phyloP scores from a whole-genome alignment of 1,284 basidiomycete species.

The Naganishia sp. region DNA sequence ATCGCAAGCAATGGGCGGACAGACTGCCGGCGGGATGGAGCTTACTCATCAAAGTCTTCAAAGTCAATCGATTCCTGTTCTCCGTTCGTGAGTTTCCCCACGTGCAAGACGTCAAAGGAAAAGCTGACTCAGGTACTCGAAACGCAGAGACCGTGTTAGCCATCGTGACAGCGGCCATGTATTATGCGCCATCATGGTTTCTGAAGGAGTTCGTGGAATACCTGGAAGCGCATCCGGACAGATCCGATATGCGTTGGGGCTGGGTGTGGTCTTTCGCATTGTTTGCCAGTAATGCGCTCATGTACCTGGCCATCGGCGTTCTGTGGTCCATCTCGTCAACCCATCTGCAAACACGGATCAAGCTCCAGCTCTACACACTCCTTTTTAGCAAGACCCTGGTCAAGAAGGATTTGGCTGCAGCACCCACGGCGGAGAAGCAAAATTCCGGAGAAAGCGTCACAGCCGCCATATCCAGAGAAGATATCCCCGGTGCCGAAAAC shows the following conservation, averaged over 20 bases:
- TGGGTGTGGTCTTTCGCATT: constrained; percentile 60
- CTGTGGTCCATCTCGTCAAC: constrained; percentile 51
- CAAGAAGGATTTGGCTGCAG: constrained; percentile 77
- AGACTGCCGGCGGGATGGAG: constrained; percentile 32
- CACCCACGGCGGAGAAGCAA: background rate
- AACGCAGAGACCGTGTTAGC: constrained; percentile 62
- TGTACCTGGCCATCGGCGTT: constrained; percentile 56
- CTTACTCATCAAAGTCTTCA: constrained; percentile 33
- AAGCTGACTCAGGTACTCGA: background rate
- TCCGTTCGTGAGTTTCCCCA: constrained; percentile 4
- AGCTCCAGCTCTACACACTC: constrained; percentile 79
- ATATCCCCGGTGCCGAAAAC: constrained; percentile 16
- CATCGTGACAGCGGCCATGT: constrained; percentile 64
- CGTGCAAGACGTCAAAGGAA: constrained; percentile 24
- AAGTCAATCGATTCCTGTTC: constrained; percentile 27
- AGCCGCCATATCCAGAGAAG: constrained; percentile 9
- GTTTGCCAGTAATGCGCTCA: constrained; percentile 65
- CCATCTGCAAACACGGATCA: constrained; percentile 59
- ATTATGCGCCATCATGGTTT: constrained; percentile 77
- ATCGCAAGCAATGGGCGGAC: background rate
- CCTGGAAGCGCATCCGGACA: constrained; percentile 63
- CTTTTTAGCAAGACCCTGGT: constrained; percentile 86
- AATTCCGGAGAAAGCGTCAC: background rate
- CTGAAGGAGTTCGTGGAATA: constrained; percentile 70
- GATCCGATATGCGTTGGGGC: constrained; percentile 55